phyloP scores from a whole-genome alignment of 352 stramenopile species.

The Nothophytophthora sp. region DNA sequence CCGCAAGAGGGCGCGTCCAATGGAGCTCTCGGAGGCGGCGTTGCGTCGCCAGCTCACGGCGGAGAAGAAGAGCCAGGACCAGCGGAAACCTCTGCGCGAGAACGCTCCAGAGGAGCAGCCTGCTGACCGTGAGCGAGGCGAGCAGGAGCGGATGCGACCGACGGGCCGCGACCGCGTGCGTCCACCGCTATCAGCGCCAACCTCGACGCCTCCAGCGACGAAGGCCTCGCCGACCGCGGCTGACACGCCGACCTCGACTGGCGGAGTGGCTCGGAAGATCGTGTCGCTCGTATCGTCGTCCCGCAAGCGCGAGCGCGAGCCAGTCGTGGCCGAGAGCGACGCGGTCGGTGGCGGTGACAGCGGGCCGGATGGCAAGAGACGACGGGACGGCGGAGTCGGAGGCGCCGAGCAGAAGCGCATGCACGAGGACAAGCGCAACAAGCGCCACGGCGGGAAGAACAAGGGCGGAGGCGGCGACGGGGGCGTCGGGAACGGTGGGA shows the following conservation, averaged over 20 bases:
- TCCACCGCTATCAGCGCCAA: constrained; percentile 20
- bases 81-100: constrained; percentile 7
- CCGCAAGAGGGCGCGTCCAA: constrained; percentile 50
- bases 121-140: not conserved
- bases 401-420: constrained; percentile 25
- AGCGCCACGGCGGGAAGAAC: too few relatives aligned
- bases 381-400: constrained; percentile 36
- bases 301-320: constrained; percentile 71
- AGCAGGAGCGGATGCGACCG: constrained; percentile 14
- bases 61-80: constrained; percentile 60
- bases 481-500: constrained; percentile 23
- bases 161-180: constrained; percentile 25
- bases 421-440: constrained; percentile 52
- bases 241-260: constrained; percentile 19
- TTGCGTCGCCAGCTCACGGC: constrained; percentile 74
- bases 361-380: constrained; percentile 41
- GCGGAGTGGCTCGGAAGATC: constrained; percentile 55
- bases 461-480: constrained; percentile 39
- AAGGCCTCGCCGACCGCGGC: constrained; percentile 6
- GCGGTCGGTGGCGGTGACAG: constrained; percentile 1
- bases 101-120: constrained; percentile 30
- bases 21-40: constrained; percentile 64
- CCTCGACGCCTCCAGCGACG: constrained; percentile 6
- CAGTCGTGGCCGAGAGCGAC: constrained; percentile 13
- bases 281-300: constrained; percentile 73